Evolutionary conservation across 106 monocot species (phyloP).

Genomic region (Platanthera guangdongensis): DNA sequence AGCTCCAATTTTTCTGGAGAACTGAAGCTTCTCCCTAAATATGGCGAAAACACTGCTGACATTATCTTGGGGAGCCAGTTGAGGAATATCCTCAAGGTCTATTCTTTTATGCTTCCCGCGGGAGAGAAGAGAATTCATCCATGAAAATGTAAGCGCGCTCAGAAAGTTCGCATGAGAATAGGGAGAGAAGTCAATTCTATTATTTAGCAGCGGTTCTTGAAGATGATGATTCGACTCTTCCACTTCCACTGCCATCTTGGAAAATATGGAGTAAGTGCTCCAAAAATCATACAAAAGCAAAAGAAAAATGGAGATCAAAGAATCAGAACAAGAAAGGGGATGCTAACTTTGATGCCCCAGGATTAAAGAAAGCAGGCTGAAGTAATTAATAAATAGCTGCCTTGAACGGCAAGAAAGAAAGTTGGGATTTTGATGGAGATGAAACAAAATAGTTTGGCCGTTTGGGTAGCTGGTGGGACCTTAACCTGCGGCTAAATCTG

Average conservation of each 20-base stretch:
- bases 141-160: constrained; percentile 74
- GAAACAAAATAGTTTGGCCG: too few relatives aligned
- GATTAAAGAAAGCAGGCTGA: too few relatives aligned
- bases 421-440: too few relatives aligned
- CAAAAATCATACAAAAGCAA: too few relatives aligned
- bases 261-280: too few relatives aligned
- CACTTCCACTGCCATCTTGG: not conserved
- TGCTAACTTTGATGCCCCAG: too few relatives aligned
- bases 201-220: constrained; percentile 54
- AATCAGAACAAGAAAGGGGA: too few relatives aligned
- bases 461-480: too few relatives aligned
- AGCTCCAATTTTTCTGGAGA: not conserved
- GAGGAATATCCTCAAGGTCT: constrained; percentile 62
- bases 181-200: constrained; percentile 8
- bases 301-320: too few relatives aligned
- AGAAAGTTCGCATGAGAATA: constrained; percentile 48
- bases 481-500: too few relatives aligned
- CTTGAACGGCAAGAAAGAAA: too few relatives aligned
- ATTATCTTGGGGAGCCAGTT: constrained; percentile 43
- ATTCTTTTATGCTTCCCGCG: constrained; percentile 56
- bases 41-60: constrained; percentile 36
- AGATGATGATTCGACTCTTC: constrained; percentile 16
- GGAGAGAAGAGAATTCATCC: constrained; percentile 63
- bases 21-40: constrained; percentile 53
- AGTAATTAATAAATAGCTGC: too few relatives aligned